Conservation (phyloP, 2,329 filamentous ascomycete genomes). For the Cucurbitaria berberidis region DNA sequence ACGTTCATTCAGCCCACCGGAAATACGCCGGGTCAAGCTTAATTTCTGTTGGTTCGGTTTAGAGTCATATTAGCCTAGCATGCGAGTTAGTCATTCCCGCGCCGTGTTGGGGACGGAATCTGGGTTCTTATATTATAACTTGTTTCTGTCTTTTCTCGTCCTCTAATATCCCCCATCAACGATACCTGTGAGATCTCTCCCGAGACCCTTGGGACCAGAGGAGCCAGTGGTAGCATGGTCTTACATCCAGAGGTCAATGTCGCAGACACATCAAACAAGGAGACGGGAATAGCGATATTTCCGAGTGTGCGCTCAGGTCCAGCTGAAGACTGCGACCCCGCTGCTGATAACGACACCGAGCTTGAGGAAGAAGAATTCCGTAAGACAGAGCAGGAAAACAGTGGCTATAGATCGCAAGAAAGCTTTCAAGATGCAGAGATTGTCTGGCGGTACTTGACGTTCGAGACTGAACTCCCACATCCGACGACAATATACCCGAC, state of each 20-base stretch:
- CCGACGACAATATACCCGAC: constrained; percentile 47
- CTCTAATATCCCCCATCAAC: constrained; percentile 4
- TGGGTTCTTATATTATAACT: constrained; percentile 13
- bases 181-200: constrained; percentile 2
- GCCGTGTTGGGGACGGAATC: constrained; percentile 10
- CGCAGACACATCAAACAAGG: constrained; percentile 20
- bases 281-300: constrained; percentile 41
- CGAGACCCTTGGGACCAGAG: neutral
- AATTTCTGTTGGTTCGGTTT: constrained; percentile 13
- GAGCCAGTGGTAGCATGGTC: constrained; percentile 39
- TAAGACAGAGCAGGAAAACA: constrained; percentile 20
- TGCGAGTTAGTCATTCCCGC: constrained; percentile 13
- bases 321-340: constrained; percentile 14
- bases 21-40: constrained; percentile 5
- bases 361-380: constrained; percentile 21
- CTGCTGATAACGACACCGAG: constrained; percentile 12
- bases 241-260: constrained; percentile 45
- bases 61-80: constrained; percentile 2
- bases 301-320: constrained; percentile 5
- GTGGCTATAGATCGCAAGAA: constrained; percentile 12
- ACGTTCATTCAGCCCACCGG: constrained; percentile 9
- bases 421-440: constrained; percentile 45
- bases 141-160: neutral
- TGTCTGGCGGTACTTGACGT: constrained; percentile 65
- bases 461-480: constrained; percentile 64